Percentiles rank a stretch among this genome's conserved stretches.
Conservation (phyloP, 2,329 filamentous ascomycete genomes). For the Hypocrella siamensis region DNA sequence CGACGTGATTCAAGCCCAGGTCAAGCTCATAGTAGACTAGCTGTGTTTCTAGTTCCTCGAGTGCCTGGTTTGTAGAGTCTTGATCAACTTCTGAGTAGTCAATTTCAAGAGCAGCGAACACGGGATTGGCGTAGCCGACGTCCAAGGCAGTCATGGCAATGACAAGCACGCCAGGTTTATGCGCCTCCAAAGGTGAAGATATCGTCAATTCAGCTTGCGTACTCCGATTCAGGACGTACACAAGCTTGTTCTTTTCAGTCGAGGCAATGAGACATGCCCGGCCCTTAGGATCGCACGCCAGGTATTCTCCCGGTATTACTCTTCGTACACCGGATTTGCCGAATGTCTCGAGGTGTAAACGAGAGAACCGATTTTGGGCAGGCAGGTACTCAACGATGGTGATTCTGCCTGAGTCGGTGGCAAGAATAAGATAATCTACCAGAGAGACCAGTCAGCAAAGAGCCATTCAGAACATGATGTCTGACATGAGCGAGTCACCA, state of each 20-base stretch:
- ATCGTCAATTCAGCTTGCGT: conserved; percentile 90
- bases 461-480: too few relatives aligned
- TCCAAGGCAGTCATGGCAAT: conserved; percentile 80
- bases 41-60: conserved; percentile 70
- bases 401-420: conserved; percentile 89
- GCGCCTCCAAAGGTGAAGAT: conserved; percentile 89
- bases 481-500: too few relatives aligned
- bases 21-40: conserved; percentile 97
- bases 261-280: conserved; percentile 89
- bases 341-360: conserved; percentile 91
- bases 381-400: conserved; percentile 85
- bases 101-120: conserved; percentile 88
- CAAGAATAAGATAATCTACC: conserved; percentile 86
- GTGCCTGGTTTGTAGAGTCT: conserved; percentile 72
- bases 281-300: conserved; percentile 90
- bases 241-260: conserved; percentile 97
- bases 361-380: conserved; percentile 71
- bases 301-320: conserved; percentile 88
- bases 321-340: conserved; percentile 91
- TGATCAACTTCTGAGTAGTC: conserved; percentile 87
- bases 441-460: too few relatives aligned
- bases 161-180: conserved; percentile 82
- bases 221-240: conserved; percentile 95
- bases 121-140: conserved; percentile 91
- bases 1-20: conserved; percentile 89